These are phyloP conservation scores for Tulasnella sp. DNA, from an alignment of 768 basidiomycete species.

Conservation along the genomic window DNA sequence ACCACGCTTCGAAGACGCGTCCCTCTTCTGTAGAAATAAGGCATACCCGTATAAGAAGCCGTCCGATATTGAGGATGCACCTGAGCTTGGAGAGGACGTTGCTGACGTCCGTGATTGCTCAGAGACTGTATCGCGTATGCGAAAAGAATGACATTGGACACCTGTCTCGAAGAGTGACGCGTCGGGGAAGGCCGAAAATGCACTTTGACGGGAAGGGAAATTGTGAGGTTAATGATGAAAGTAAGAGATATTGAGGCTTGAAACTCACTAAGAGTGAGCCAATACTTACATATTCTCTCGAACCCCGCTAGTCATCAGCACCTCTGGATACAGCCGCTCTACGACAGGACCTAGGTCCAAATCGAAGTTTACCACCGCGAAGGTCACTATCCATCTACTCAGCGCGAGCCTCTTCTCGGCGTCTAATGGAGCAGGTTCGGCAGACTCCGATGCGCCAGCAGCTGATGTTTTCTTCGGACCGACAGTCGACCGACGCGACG, in stretches of 20 bases:
- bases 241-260: conserved; percentile 11
- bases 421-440: conserved; percentile 30
- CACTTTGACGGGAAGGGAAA: conserved; percentile 35
- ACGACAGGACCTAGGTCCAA: conserved; percentile 77
- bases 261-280: not conserved
- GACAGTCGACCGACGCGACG: not conserved
- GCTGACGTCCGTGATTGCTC: conserved; percentile 12
- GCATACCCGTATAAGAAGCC: conserved; percentile 71
- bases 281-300: conserved; percentile 69
- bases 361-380: conserved; percentile 78
- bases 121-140: conserved; percentile 46
- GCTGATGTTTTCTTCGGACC: not conserved
- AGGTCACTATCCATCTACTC: conserved; percentile 55
- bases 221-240: not conserved
- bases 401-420: conserved; percentile 39
- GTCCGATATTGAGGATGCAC: conserved; percentile 32
- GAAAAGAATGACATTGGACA: conserved; percentile 74
- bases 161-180: conserved; percentile 79
- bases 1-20: conserved; percentile 58
- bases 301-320: conserved; percentile 54
- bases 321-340: conserved; percentile 54
- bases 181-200: conserved; percentile 89
- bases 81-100: conserved; percentile 14
- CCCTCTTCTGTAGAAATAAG: conserved; percentile 61
- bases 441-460: not conserved